Evolutionary conservation across 176 grass and related monocot species (phyloP).

Genomic region (Echinochloa phyllopogon): DNA sequence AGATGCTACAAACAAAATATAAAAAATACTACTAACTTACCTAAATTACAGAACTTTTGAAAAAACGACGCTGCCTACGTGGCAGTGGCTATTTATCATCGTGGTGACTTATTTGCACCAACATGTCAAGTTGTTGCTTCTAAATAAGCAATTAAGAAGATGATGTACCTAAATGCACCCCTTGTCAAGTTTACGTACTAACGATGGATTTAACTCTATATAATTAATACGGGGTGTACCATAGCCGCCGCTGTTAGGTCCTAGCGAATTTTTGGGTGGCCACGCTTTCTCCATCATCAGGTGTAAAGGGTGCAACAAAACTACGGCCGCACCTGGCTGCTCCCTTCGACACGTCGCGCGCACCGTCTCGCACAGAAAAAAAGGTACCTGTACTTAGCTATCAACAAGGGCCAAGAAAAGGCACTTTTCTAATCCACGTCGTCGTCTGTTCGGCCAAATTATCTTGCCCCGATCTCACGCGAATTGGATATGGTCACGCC

Average conservation of each 20-base stretch:
- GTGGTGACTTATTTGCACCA: too few relatives aligned
- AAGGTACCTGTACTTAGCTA: too few relatives aligned
- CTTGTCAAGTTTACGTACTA: too few relatives aligned
- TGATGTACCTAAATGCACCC: too few relatives aligned
- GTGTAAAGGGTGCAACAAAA: neutral
- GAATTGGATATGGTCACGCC: neutral
- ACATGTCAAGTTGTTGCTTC: too few relatives aligned
- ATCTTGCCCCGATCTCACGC: neutral
- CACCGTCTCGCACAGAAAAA: neutral
- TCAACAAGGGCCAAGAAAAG: neutral
- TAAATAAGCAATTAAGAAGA: too few relatives aligned
- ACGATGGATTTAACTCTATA: too few relatives aligned
- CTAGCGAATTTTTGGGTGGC: neutral
- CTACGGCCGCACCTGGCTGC: neutral
- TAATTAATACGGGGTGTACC: neutral
- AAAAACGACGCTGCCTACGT: too few relatives aligned
- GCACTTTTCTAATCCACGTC: neutral
- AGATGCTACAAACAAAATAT: too few relatives aligned
- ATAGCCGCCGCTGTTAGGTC: neutral
- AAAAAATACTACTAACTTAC: too few relatives aligned
- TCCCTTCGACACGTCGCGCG: conserved; percentile 2
- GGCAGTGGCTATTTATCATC: too few relatives aligned
- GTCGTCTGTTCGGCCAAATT: neutral
- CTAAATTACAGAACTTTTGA: too few relatives aligned
- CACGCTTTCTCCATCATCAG: conserved; percentile 3